Evolutionary conservation across 2,329 filamentous ascomycete genomes (phyloP), one percentile per base, ranked within the genome.

Genomic region (Chaetoscypha palmicola): DNA sequence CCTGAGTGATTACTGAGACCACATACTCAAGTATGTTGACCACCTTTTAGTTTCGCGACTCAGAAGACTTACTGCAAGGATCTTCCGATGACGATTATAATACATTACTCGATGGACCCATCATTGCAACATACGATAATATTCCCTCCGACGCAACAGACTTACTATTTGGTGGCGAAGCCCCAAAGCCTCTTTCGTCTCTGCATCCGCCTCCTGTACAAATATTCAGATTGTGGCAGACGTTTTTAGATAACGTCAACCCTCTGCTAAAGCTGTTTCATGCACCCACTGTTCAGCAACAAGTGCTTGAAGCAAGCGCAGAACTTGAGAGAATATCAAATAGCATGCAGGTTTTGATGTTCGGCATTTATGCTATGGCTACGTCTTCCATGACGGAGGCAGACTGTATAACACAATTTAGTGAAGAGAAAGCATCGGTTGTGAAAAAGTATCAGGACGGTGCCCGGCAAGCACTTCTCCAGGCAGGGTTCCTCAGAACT

Each of bases 161-260:
- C 45, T 65, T 37, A 51, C 49, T 80, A 14, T 60, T 83, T 0
- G 72, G 80, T 48, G 72, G 72, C 14, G 63, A 58, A 3, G 59
- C 60, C 8, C 45, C 52, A 2, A 51, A 70, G 11, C 63, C 71
- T 46, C 55, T 79, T 0, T 63, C 66, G 1, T 57, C 64, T 2
- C 52, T 79, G 0, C 81, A 84, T 49, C 77, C 77, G 8, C 59
- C 71, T 1, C 66, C 73, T 19, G 72, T 79, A 16, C 75, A 79
- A 46, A 79, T 80, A 41, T 74, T 81, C 47, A 72, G 77, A 51
- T 66, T 82, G 14, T 86, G 82, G 81, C 80, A 85, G 61, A 70
- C 77, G 12, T 86, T 83, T 57, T 70, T 86, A 32, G 74, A 79
- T 50, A 84, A 84, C 54, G 76, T 86, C 52, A 79, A 86, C 52